Conservation (phyloP, 495 filamentous ascomycete species). For the Chaetomidium leptoderma region DNA sequence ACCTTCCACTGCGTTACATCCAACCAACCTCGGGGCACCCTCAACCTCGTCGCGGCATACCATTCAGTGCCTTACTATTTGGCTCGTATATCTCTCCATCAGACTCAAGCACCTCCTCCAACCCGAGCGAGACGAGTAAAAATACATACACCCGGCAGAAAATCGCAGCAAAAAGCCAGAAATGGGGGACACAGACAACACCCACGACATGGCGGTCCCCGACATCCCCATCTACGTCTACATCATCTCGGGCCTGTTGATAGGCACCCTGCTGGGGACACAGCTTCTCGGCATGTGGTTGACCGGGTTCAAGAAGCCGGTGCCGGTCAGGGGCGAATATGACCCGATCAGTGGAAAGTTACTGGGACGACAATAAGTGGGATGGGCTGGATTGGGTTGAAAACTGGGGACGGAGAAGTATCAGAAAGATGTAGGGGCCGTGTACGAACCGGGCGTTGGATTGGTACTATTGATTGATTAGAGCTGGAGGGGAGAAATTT, state of each 20-base stretch:
- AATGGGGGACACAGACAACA: slow-evolving; percentile 2
- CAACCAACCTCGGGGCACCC: too few relatives aligned
- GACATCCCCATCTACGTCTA: slow-evolving; percentile 15
- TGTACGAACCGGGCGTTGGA: too few relatives aligned
- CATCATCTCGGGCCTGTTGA: slow-evolving; percentile 9
- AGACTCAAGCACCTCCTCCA: neutral
- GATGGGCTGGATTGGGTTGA: too few relatives aligned
- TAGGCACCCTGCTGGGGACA: neutral
- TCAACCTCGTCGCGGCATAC: too few relatives aligned
- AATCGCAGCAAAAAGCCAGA: neutral
- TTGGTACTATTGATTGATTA: too few relatives aligned
- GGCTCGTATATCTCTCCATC: too few relatives aligned
- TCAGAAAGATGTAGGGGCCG: too few relatives aligned
- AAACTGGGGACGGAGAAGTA: neutral
- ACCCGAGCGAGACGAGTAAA: neutral
- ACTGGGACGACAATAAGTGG: neutral
- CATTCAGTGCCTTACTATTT: too few relatives aligned
- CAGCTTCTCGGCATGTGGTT: slow-evolving; percentile 10
- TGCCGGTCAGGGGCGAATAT: neutral
- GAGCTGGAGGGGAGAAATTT: too few relatives aligned
- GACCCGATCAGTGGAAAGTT: neutral
- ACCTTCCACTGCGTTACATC: too few relatives aligned
- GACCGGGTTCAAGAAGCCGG: slow-evolving; percentile 13
- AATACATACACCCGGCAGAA: neutral
- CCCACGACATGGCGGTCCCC: neutral